Evolutionary conservation across 2,329 filamentous ascomycete genomes (phyloP).

Genomic region (Westerdykella aurantiaca): DNA sequence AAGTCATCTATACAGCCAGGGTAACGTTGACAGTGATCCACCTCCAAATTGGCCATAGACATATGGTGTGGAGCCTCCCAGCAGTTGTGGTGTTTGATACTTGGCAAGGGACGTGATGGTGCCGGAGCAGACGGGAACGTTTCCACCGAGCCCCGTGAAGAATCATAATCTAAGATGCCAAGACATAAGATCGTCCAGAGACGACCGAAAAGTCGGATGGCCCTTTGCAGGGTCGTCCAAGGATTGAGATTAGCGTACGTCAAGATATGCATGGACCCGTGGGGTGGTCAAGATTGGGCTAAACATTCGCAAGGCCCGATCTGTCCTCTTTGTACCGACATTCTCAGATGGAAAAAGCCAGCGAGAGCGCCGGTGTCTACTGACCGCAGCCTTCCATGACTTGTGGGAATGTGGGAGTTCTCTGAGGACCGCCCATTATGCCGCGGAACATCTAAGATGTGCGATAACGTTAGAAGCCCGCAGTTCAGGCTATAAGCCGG

Average conservation of each 20-base stretch:
- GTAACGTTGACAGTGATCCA: neutral
- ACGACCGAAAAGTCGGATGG: conserved; percentile 15
- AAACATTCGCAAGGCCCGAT: neutral
- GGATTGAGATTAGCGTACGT: neutral
- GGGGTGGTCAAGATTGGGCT: neutral
- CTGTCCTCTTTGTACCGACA: neutral
- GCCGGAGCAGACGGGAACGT: conserved; percentile 33
- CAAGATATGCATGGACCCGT: neutral
- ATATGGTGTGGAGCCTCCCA: conserved; percentile 11
- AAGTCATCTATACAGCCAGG: conserved; percentile 8
- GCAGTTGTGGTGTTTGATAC: conserved; percentile 4
- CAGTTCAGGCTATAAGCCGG: conserved; percentile 12
- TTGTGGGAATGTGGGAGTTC: neutral
- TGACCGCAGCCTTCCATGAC: conserved; percentile 6
- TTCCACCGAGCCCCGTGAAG: conserved; percentile 19
- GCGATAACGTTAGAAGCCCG: neutral
- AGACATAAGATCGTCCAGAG: conserved; percentile 11
- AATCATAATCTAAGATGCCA: conserved; percentile 14
- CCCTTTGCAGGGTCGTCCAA: neutral
- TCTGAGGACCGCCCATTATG: conserved; percentile 15
- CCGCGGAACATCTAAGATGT: conserved; percentile 13
- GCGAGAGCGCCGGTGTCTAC: no score
- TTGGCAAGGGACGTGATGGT: conserved; percentile 15
- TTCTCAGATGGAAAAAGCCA: neutral
- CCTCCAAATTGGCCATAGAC: conserved; percentile 8